Base-by-base conservation (phyloP, 768 basidiomycete species). In the Nidularia pulvinata region DNA sequence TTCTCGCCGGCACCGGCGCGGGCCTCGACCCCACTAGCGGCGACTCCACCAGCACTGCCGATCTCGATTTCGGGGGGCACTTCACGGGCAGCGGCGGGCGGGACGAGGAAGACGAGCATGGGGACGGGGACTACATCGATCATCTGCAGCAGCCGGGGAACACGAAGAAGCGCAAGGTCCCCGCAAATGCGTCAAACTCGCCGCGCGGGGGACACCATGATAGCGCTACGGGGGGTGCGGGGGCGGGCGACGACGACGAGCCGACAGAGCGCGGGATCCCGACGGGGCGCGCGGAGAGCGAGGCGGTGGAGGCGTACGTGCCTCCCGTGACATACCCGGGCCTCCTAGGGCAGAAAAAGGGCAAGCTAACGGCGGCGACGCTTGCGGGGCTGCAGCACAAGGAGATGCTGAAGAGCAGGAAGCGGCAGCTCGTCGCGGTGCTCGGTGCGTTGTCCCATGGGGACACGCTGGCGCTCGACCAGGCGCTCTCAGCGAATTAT, bases 81-180 rank as follows among this genome's bases (percentile, higher is more conserved):
- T 65, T 68, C 50, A 61, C 66, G 1, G 65, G 61, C 0, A 62
- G 61, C 2, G 36, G 51, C 48, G 44, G 51, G 48, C 55, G 56
- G 19, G 69, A 67, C 11, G 79, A 79, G 51, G 81, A 81, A 37
- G 82, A 85, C 46, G 80, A 79, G 57, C 73, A 77, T 33, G 79
- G 71, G 7, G 84, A 83, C 57, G 83, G 77, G 19, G 89, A 88
- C 62, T 85, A 85, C 58, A 62, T 78, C 13, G 88, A 91, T 65
- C 86, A 88, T 60, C 69, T 86, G 33, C 85, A 81, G 56, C 90
- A 91, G 57, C 89, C 85, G 3, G 87, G 86, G 6, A 93, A 93
- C 61, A 88, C 89, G 47, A 93, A 93, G 82, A 93, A 93, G 73
- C 79, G 91, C 47, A 93, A 93, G 66, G 91, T 93, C 2, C 91